Conservation (phyloP, 495 filamentous ascomycete genomes). For the Penicillium nucicola region DNA sequence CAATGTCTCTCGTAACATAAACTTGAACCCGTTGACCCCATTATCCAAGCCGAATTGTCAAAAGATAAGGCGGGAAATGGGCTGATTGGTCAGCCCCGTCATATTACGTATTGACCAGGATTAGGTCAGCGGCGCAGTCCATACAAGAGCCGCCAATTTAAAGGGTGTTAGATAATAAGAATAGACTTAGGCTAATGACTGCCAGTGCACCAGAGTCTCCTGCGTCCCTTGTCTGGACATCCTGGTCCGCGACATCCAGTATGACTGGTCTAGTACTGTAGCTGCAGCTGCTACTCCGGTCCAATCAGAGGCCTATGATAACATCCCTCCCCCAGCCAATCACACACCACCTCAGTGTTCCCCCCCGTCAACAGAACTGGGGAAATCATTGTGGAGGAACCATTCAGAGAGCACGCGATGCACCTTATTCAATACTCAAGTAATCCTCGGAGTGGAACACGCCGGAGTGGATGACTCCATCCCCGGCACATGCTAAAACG, state of each 20-base stretch:
- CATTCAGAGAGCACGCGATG: neutral
- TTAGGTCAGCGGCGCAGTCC: constrained; percentile 1
- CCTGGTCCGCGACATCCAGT: neutral
- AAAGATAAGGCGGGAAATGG: constrained; percentile 14
- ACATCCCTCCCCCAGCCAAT: constrained; percentile 13
- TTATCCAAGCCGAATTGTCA: constrained; percentile 21
- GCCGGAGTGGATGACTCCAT: constrained; percentile 4
- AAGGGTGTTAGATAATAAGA: constrained; percentile 3
- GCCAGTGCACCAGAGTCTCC: too few relatives aligned
- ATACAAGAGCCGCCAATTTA: neutral
- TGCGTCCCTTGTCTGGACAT: too few relatives aligned
- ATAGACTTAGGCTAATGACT: neutral
- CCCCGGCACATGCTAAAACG: constrained; percentile 17
- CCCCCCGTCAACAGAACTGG: constrained; percentile 6
- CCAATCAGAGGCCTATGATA: constrained; percentile 20
- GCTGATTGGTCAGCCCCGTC: constrained; percentile 19
- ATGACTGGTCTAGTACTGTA: neutral
- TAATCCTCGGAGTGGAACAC: constrained; percentile 2
- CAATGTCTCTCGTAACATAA: constrained; percentile 29
- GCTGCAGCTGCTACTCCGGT: neutral
- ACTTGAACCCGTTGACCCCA: neutral
- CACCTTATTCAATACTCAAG: neutral
- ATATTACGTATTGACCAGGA: constrained; percentile 25
- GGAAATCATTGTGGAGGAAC: neutral
- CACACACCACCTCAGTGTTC: too few relatives aligned